A percentile compares a stretch with the other conserved stretches of the same genome.
These are phyloP conservation scores for Epichloe sp. DNA, from an alignment of 2,329 filamentous ascomycete species.

Conservation along the genomic window DNA sequence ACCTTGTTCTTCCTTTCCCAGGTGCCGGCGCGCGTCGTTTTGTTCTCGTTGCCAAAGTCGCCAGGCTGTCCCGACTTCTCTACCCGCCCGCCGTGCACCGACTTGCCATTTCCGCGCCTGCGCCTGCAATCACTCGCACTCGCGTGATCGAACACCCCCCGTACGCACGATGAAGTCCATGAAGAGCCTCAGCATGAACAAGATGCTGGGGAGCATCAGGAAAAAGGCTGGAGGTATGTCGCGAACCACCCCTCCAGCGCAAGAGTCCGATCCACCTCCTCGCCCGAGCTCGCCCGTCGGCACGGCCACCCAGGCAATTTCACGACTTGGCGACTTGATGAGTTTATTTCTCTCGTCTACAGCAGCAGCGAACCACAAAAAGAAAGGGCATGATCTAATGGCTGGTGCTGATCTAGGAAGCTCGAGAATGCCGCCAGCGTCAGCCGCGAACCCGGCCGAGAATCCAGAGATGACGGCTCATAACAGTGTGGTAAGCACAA, in stretches of 20 bases:
- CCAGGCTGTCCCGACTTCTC: not conserved
- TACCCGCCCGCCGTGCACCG: too few relatives aligned
- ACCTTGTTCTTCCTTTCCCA: not conserved
- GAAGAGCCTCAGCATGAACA: slow-evolving; percentile 43
- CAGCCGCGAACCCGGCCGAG: slow-evolving; percentile 28
- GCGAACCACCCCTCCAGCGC: not conserved
- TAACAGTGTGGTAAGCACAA: slow-evolving; percentile 48
- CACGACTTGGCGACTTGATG: not conserved
- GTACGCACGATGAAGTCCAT: slow-evolving; percentile 25
- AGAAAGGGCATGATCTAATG: not conserved
- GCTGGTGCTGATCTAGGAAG: not conserved
- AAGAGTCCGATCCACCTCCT: not conserved
- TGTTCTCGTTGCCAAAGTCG: not conserved
- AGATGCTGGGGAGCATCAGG: slow-evolving; percentile 42
- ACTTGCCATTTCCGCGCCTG: not conserved
- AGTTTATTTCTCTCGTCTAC: too few relatives aligned
- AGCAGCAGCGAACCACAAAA: too few relatives aligned
- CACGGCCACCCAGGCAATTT: not conserved
- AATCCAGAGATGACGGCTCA: slow-evolving; percentile 54
- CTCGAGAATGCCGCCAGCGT: slow-evolving; percentile 7
- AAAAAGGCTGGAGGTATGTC: slow-evolving; percentile 26
- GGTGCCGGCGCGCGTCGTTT: not conserved
- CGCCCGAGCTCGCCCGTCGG: not conserved
- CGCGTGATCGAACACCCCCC: not conserved
- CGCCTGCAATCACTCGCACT: not conserved